Percentiles rank a stretch among this genome's conserved stretches.
Conservation (phyloP, 371 early-diverging fungal genomes). For the Mortierella sp. region DNA sequence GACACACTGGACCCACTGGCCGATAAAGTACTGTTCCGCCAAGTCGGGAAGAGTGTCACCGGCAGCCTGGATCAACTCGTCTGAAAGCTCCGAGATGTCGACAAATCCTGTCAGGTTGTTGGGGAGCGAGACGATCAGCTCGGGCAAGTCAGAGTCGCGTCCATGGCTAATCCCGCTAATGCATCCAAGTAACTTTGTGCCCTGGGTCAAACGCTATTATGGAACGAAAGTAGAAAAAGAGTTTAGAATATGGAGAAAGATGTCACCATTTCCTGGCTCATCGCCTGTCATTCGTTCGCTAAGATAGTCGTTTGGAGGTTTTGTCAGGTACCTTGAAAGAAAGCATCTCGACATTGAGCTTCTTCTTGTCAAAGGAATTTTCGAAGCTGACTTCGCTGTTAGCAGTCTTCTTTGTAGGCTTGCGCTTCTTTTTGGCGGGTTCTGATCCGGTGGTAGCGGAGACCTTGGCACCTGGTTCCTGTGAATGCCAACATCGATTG, state of each 20-base stretch:
- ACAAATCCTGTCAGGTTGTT: slow-evolving; percentile 83
- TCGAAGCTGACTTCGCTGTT: slow-evolving; percentile 54
- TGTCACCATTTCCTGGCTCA: neutral
- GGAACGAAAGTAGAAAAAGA: neutral
- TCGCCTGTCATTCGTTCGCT: neutral
- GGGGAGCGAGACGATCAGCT: slow-evolving; percentile 83
- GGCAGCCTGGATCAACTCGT: slow-evolving; percentile 72
- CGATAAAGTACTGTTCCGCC: slow-evolving; percentile 71
- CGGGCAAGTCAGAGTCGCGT: slow-evolving; percentile 68
- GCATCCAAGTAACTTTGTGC: slow-evolving; percentile 83
- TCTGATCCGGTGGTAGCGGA: slow-evolving; percentile 37
- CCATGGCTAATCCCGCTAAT: slow-evolving; percentile 77
- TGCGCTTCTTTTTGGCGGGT: slow-evolving; percentile 72
- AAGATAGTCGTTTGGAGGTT: neutral
- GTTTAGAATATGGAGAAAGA: neutral
- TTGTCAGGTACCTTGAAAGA: slow-evolving; percentile 66
- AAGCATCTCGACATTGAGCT: slow-evolving; percentile 66
- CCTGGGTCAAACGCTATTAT: slow-evolving; percentile 74
- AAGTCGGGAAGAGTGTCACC: slow-evolving; percentile 75
- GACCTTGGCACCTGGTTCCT: slow-evolving; percentile 41
- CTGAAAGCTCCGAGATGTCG: slow-evolving; percentile 85
- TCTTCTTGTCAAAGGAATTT: slow-evolving; percentile 55
- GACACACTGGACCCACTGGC: slow-evolving; percentile 82
- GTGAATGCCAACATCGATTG: slow-evolving; percentile 9
- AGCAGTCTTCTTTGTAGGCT: slow-evolving; percentile 47